A percentile compares a stretch with the other conserved stretches of the same genome.
Conservation (phyloP, 306 rosid genomes). For the Cercis canadensis region DNA sequence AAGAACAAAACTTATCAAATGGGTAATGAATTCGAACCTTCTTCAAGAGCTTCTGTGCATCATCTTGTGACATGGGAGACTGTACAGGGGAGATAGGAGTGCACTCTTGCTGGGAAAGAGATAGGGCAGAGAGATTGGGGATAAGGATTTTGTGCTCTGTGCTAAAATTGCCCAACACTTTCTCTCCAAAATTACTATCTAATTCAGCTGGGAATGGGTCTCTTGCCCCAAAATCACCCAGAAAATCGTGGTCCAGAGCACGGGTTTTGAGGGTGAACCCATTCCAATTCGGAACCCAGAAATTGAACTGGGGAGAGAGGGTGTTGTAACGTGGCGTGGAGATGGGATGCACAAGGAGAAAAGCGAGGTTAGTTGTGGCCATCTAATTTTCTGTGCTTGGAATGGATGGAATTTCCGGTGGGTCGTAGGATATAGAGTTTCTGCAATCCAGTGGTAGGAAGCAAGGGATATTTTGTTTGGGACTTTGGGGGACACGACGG, state of each 20-base stretch:
- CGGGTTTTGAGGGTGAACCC: slow-evolving; percentile 11
- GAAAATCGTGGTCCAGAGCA: slow-evolving; percentile 38
- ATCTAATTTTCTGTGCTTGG: not conserved
- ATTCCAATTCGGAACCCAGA: not conserved
- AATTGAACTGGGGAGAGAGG: not conserved
- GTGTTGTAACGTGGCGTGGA: not conserved
- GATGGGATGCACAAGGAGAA: not conserved
- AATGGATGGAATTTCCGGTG: not conserved
- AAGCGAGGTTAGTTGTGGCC: slow-evolving; percentile 33
- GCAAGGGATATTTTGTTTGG: too few relatives aligned
- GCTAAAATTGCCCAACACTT: slow-evolving; percentile 59
- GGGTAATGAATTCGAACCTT: slow-evolving; percentile 52
- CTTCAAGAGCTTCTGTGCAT: slow-evolving; percentile 60
- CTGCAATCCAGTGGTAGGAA: too few relatives aligned
- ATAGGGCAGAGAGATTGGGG: slow-evolving; percentile 69
- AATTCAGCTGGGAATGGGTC: slow-evolving; percentile 93
- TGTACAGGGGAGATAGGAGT: slow-evolving; percentile 62
- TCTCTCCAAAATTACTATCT: slow-evolving; percentile 76
- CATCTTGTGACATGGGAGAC: slow-evolving; percentile 57
- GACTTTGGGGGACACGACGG: not conserved
- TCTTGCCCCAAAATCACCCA: slow-evolving; percentile 88
- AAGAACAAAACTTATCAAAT: not conserved
- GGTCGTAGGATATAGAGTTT: not conserved
- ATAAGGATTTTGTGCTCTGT: slow-evolving; percentile 91
- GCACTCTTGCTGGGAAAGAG: slow-evolving; percentile 69